Conservation (phyloP, 352 stramenopile genomes). For the Pythium coloratum region DNA sequence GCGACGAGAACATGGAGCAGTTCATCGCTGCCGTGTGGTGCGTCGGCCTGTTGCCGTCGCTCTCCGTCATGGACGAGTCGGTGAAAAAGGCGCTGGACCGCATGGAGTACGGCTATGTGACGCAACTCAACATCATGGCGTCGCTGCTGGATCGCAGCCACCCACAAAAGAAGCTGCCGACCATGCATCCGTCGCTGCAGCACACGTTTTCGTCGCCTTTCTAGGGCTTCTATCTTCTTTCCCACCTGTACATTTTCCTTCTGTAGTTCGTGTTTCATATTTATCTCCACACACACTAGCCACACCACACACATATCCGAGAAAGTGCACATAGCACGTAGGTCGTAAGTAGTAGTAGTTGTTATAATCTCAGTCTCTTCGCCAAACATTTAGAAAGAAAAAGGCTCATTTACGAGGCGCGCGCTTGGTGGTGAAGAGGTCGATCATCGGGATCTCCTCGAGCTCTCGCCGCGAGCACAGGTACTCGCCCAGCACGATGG, state of each 20-base stretch:
- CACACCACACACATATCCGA: not conserved
- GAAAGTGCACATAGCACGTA: not conserved
- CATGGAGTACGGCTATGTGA: slow-evolving; percentile 67
- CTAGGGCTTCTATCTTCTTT: slow-evolving; percentile 4
- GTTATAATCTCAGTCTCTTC: no score
- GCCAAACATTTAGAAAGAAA: no score
- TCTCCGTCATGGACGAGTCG: slow-evolving; percentile 58
- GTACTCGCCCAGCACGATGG: slow-evolving; percentile 87
- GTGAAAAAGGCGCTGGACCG: slow-evolving; percentile 64
- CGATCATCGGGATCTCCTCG: slow-evolving; percentile 87
- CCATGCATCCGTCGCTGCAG: slow-evolving; percentile 1
- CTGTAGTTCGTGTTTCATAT: not conserved
- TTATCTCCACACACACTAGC: not conserved
- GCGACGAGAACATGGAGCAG: slow-evolving; percentile 74
- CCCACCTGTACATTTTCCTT: slow-evolving; percentile 1
- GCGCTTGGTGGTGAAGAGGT: slow-evolving; percentile 74
- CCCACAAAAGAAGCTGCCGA: not conserved
- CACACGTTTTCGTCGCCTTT: slow-evolving; percentile 24
- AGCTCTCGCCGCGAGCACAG: slow-evolving; percentile 85
- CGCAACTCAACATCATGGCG: slow-evolving; percentile 69
- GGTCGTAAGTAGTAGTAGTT: no score
- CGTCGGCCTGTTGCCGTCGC: slow-evolving; percentile 41
- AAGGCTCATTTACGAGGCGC: slow-evolving; percentile 38
- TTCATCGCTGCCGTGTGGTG: slow-evolving; percentile 69
- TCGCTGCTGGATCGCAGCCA: slow-evolving; percentile 43